phyloP scores from a whole-genome alignment of 2,329 filamentous ascomycete species.

The Microdochium nivale region DNA sequence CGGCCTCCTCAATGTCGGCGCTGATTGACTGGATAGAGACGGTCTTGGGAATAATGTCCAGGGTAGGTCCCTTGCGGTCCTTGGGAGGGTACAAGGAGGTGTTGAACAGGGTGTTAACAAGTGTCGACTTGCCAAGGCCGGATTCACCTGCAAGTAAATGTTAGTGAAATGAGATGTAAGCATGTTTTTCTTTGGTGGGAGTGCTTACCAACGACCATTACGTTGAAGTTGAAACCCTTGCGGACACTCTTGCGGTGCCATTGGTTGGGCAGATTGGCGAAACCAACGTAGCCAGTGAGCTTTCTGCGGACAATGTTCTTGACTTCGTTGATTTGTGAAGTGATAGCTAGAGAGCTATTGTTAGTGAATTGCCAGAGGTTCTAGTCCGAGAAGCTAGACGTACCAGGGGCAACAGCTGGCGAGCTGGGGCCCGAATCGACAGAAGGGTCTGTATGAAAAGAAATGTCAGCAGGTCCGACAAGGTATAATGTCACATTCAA shows the following conservation, averaged over 20 bases:
- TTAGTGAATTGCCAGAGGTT: conserved; percentile 13
- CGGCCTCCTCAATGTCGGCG: conserved; percentile 96
- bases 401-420: not conserved
- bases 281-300: conserved; percentile 96
- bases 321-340: conserved; percentile 55
- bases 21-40: conserved; percentile 93
- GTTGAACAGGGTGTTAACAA: conserved; percentile 99
- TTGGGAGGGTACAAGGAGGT: conserved; percentile 97
- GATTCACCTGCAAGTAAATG: conserved; percentile 69
- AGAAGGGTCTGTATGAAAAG: conserved; percentile 27
- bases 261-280: conserved; percentile 97
- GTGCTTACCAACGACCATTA: conserved; percentile 95
- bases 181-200: not conserved
- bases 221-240: conserved; percentile 99
- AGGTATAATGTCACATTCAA: not conserved
- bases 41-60: conserved; percentile 98
- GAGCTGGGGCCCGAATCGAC: conserved; percentile 32
- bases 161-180: conserved; percentile 1
- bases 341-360: conserved; percentile 16
- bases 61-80: conserved; percentile 94
- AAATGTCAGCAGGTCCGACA: conserved; percentile 23
- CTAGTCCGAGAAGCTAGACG: not conserved
- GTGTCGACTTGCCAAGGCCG: conserved; percentile 95
- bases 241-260: conserved; percentile 99
- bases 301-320: conserved; percentile 97